Percentiles rank a stretch among this genome's conserved stretches.
Conservation (phyloP, 106 monocot genomes). For the Acorus gramineus region DNA sequence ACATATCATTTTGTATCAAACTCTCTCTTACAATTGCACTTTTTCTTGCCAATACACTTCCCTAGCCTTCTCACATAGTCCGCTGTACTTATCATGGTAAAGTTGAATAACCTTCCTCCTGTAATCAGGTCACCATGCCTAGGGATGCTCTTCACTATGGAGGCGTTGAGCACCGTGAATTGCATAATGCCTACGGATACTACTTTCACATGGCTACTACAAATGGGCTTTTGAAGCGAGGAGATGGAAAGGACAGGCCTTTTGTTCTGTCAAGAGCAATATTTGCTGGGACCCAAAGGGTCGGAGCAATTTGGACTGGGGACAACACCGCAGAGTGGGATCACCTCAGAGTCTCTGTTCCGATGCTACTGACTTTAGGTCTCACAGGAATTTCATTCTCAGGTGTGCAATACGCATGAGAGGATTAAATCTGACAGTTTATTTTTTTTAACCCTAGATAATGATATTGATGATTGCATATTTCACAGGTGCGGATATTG, state of each 20-base stretch:
- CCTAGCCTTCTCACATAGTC: too few species aligned
- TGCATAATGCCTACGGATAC: constrained; percentile 96
- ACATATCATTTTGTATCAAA: too few species aligned
- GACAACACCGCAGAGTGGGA: constrained; percentile 98
- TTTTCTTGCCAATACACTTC: too few species aligned
- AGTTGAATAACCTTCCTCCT: constrained; percentile 4
- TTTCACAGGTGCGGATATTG: constrained; percentile 87
- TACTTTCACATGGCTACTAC: constrained; percentile 95
- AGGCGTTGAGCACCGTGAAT: constrained; percentile 84
- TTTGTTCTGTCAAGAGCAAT: constrained; percentile 95
- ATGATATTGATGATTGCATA: constrained; percentile 4
- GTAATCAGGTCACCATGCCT: constrained; percentile 77
- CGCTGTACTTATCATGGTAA: too few species aligned
- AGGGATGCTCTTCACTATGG: constrained; percentile 91
- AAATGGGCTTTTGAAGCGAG: constrained; percentile 79
- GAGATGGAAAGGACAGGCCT: constrained; percentile 80
- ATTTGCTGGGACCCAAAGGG: constrained; percentile 94
- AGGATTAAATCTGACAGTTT: not conserved
- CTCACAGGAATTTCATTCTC: constrained; percentile 87
- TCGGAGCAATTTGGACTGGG: constrained; percentile 97
- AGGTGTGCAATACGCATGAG: constrained; percentile 30
- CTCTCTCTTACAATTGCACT: too few species aligned
- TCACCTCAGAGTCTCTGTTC: constrained; percentile 84
- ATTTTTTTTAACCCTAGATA: not conserved
- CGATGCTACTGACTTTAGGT: constrained; percentile 88